Evolutionary conservation across 2,329 filamentous ascomycete genomes (phyloP).

Genomic region (Myriangium duriaei): DNA sequence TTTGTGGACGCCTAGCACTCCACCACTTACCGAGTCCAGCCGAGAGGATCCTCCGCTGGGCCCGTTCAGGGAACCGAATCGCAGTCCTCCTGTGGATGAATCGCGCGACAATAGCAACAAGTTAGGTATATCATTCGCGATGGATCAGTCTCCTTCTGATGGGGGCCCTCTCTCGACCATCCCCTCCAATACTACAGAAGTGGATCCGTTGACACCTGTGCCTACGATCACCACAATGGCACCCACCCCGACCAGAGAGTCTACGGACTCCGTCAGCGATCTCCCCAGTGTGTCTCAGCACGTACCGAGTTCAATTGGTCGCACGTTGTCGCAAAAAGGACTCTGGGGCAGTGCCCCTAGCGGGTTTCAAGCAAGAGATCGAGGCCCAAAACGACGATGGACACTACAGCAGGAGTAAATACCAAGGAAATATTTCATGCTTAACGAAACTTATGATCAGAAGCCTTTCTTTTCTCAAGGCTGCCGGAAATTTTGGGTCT

Average conservation of each 20-base stretch:
- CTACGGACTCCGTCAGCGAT: slow-evolving; percentile 8
- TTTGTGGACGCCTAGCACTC: slow-evolving; percentile 28
- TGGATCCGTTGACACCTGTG: slow-evolving; percentile 11
- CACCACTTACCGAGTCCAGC: slow-evolving; percentile 6
- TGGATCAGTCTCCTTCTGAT: background rate
- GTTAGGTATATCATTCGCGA: slow-evolving; percentile 6
- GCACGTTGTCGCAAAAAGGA: slow-evolving; percentile 23
- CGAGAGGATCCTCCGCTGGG: slow-evolving; percentile 2
- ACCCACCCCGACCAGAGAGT: slow-evolving; percentile 15
- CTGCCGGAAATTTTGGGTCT: no score
- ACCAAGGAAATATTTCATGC: no score
- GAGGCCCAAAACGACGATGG: slow-evolving; percentile 32
- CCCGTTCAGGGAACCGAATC: background rate
- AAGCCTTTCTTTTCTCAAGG: no score
- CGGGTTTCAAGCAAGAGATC: slow-evolving; percentile 22
- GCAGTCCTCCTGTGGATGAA: slow-evolving; percentile 9
- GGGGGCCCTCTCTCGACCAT: slow-evolving; percentile 1
- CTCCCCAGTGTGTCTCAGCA: slow-evolving; percentile 18
- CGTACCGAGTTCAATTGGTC: slow-evolving; percentile 13
- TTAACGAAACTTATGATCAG: background rate
- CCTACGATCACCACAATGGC: slow-evolving; percentile 3
- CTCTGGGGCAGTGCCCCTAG: slow-evolving; percentile 32
- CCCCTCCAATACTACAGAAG: slow-evolving; percentile 6
- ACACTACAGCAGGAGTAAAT: slow-evolving; percentile 24
- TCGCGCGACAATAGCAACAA: slow-evolving; percentile 3